These are phyloP conservation scores for Yamadazyma membranifaciens DNA, from an alignment of 1,139 yeast genomes.

Conservation along the genomic window DNA sequence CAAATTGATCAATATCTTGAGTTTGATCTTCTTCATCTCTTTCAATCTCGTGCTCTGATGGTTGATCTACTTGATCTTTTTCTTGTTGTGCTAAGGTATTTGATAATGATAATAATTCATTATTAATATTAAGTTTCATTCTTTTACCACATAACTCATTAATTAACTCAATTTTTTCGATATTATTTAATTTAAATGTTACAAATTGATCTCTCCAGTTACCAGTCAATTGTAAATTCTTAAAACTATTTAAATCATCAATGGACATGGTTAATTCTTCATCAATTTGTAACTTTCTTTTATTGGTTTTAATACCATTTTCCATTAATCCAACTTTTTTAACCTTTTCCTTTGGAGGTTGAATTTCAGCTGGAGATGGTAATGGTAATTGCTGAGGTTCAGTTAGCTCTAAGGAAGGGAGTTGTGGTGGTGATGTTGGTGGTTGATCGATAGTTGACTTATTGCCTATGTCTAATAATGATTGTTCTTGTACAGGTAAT, in stretches of 20 bases:
- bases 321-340: slow-evolving; percentile 36
- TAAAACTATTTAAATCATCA: slow-evolving; percentile 32
- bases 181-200: slow-evolving; percentile 27
- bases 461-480: slow-evolving; percentile 24
- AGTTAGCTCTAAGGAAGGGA: slow-evolving; percentile 7
- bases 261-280: slow-evolving; percentile 31
- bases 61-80: slow-evolving; percentile 12
- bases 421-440: slow-evolving; percentile 1
- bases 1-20: not conserved
- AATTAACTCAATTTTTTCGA: slow-evolving; percentile 36
- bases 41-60: slow-evolving; percentile 4
- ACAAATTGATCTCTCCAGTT: slow-evolving; percentile 19
- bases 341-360: slow-evolving; percentile 19
- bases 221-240: slow-evolving; percentile 22
- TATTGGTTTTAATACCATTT: slow-evolving; percentile 40
- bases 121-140: slow-evolving; percentile 37
- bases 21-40: slow-evolving; percentile 15
- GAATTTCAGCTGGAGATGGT: slow-evolving; percentile 3
- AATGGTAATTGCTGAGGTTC: slow-evolving; percentile 12
- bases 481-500: slow-evolving; percentile 26
- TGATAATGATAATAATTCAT: slow-evolving; percentile 31
- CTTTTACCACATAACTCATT: slow-evolving; percentile 32
- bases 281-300: slow-evolving; percentile 40
- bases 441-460: slow-evolving; percentile 21
- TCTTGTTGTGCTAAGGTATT: slow-evolving; percentile 29